Evolutionary conservation across 2,329 filamentous ascomycete species (phyloP).

Genomic region (Aspergillus transmontanensis): DNA sequence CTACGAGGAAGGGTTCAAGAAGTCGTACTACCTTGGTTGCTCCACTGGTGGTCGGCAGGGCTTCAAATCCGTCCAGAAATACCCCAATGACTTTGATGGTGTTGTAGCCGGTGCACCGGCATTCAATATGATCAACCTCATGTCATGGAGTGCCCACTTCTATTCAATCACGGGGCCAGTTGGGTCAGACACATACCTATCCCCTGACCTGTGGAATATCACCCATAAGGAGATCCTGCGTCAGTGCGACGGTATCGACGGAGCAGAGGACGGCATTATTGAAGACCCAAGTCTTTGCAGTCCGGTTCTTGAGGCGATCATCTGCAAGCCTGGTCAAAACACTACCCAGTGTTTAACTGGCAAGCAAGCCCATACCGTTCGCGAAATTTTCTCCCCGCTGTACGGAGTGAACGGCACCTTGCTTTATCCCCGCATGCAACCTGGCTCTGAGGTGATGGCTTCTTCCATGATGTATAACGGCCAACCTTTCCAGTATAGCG

Average conservation of each 20-base stretch:
- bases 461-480: slow-evolving; percentile 39
- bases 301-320: slow-evolving; percentile 34
- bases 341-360: slow-evolving; percentile 32
- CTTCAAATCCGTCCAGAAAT: slow-evolving; percentile 55
- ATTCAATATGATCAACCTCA: slow-evolving; percentile 49
- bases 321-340: slow-evolving; percentile 27
- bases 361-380: slow-evolving; percentile 33
- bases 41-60: slow-evolving; percentile 64
- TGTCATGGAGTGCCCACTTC: slow-evolving; percentile 48
- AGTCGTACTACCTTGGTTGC: slow-evolving; percentile 54
- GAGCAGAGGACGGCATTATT: slow-evolving; percentile 39
- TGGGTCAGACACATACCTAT: slow-evolving; percentile 33
- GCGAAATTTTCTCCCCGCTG: slow-evolving; percentile 35
- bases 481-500: slow-evolving; percentile 38
- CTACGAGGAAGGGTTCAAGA: slow-evolving; percentile 48
- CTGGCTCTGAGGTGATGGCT: slow-evolving; percentile 32
- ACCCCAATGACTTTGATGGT: slow-evolving; percentile 61
- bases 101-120: slow-evolving; percentile 53
- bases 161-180: slow-evolving; percentile 44
- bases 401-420: slow-evolving; percentile 34
- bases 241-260: slow-evolving; percentile 37
- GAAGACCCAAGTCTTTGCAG: slow-evolving; percentile 40
- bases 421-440: slow-evolving; percentile 40
- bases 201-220: slow-evolving; percentile 31
- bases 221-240: slow-evolving; percentile 41